Evolutionary conservation across 495 filamentous ascomycete species (phyloP).

Genomic region (Hypoxylon perforatum): DNA sequence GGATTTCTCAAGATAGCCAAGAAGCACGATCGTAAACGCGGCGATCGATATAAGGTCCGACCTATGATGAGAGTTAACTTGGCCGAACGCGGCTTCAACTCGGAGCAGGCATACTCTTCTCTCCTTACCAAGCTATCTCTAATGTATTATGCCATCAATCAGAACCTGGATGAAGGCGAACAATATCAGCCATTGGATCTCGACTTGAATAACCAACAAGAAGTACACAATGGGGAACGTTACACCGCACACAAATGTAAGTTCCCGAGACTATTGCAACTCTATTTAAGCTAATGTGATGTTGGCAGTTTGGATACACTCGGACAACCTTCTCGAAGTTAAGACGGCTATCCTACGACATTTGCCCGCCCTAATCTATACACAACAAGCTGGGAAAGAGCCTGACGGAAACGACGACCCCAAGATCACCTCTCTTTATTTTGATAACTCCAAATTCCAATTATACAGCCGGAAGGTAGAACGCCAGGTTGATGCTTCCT

Average conservation of each 20-base stretch:
- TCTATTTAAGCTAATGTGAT: slow-evolving; percentile 23
- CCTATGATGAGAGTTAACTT: slow-evolving; percentile 90
- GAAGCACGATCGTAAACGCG: slow-evolving; percentile 95
- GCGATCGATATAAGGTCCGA: slow-evolving; percentile 80
- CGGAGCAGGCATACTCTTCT: slow-evolving; percentile 87
- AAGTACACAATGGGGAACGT: slow-evolving; percentile 66
- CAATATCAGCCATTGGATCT: slow-evolving; percentile 44
- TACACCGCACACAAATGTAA: slow-evolving; percentile 93
- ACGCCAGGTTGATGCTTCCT: slow-evolving; percentile 78
- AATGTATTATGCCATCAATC: slow-evolving; percentile 94
- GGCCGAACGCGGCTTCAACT: slow-evolving; percentile 89
- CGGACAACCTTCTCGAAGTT: slow-evolving; percentile 93
- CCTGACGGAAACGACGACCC: slow-evolving; percentile 83
- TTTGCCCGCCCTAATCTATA: slow-evolving; percentile 91
- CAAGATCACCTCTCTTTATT: slow-evolving; percentile 94
- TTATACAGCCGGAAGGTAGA: slow-evolving; percentile 88
- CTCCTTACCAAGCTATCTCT: slow-evolving; percentile 88
- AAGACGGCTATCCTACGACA: slow-evolving; percentile 93
- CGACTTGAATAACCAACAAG: slow-evolving; percentile 53
- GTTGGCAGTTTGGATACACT: slow-evolving; percentile 85
- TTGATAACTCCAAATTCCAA: slow-evolving; percentile 85
- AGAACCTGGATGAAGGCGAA: slow-evolving; percentile 71
- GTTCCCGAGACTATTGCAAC: slow-evolving; percentile 12
- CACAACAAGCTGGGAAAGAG: slow-evolving; percentile 82
- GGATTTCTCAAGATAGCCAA: slow-evolving; percentile 98